Percentiles rank a stretch among this genome's conserved stretches.
Evolutionary conservation across 208 protist species (phyloP).

Genomic region (Leishmania braziliensis): DNA sequence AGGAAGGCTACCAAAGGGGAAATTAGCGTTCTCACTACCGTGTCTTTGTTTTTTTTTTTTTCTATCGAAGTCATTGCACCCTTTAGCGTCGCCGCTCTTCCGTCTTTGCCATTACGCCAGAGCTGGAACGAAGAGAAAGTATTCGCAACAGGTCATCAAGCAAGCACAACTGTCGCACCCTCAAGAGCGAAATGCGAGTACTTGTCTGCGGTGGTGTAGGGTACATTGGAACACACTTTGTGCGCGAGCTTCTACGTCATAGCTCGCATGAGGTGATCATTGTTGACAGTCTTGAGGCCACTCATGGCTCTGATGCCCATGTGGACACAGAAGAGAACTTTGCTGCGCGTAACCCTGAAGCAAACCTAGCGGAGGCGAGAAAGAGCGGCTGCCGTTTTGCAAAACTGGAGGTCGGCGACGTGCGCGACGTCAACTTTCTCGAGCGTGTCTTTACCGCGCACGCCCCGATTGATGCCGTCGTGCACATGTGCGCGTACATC

Average conservation of each 20-base stretch:
- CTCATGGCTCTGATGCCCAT: slow-evolving; percentile 64
- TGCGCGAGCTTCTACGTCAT: slow-evolving; percentile 88
- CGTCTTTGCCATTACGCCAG: slow-evolving; percentile 20
- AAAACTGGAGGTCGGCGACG: slow-evolving; percentile 78
- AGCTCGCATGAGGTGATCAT: slow-evolving; percentile 92
- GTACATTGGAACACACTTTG: slow-evolving; percentile 98
- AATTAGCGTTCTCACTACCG: not conserved
- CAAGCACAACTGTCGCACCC: not conserved
- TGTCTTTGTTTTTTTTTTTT: not conserved
- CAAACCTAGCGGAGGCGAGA: slow-evolving; percentile 18
- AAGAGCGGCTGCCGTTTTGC: slow-evolving; percentile 41
- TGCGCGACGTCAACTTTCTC: slow-evolving; percentile 82
- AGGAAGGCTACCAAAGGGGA: not conserved
- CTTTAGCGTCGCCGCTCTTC: not conserved
- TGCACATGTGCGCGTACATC: slow-evolving; percentile 96
- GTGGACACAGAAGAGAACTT: slow-evolving; percentile 64
- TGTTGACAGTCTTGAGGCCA: slow-evolving; percentile 91
- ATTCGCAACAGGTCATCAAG: not conserved
- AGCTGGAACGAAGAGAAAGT: not conserved
- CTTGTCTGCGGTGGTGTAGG: slow-evolving; percentile 97
- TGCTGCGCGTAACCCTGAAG: slow-evolving; percentile 19
- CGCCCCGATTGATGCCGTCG: slow-evolving; percentile 86
- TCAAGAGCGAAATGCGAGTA: slow-evolving; percentile 64
- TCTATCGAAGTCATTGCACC: slow-evolving; percentile 3
- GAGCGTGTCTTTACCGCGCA: slow-evolving; percentile 90